Percentiles rank a stretch among this genome's conserved stretches.
phyloP scores from a whole-genome alignment of 2,329 filamentous ascomycete species.

The Aureobasidium lini region DNA sequence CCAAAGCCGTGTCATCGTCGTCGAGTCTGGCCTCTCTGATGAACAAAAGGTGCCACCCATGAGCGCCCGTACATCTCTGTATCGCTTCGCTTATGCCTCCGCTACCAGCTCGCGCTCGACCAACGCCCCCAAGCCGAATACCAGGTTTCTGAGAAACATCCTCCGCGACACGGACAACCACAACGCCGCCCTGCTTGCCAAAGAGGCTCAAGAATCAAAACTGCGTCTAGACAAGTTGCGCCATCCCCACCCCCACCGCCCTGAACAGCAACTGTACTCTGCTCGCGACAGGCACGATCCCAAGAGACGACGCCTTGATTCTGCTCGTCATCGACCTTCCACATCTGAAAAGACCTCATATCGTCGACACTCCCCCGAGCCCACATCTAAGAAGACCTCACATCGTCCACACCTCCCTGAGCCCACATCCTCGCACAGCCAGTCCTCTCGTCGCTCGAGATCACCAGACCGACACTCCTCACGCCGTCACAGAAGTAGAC shows the following conservation, averaged over 20 bases:
- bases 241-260: conserved; percentile 18
- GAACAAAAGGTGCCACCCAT: conserved; percentile 40
- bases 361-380: neutral
- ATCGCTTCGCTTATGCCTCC: conserved; percentile 4
- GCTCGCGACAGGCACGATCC: conserved; percentile 13
- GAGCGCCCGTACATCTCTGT: conserved; percentile 16
- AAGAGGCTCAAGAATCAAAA: conserved; percentile 71
- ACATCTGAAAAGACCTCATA: neutral
- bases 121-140: conserved; percentile 74
- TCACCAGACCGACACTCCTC: neutral
- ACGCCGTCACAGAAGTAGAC: neutral
- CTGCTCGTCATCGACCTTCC: neutral
- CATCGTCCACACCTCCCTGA: too few relatives aligned
- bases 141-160: conserved; percentile 77
- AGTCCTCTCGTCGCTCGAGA: neutral
- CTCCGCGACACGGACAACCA: conserved; percentile 83
- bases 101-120: conserved; percentile 5
- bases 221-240: conserved; percentile 58
- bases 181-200: conserved; percentile 78
- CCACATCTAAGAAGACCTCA: neutral
- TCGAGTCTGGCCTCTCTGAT: conserved; percentile 59
- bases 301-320: conserved; percentile 5
- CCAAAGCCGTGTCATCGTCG: conserved; percentile 65
- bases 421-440: neutral
- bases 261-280: conserved; percentile 15